Evolutionary conservation across 257 asterid species (phyloP), one percentile per base, ranked within the genome.

Genomic region (Salvia hispanica): DNA sequence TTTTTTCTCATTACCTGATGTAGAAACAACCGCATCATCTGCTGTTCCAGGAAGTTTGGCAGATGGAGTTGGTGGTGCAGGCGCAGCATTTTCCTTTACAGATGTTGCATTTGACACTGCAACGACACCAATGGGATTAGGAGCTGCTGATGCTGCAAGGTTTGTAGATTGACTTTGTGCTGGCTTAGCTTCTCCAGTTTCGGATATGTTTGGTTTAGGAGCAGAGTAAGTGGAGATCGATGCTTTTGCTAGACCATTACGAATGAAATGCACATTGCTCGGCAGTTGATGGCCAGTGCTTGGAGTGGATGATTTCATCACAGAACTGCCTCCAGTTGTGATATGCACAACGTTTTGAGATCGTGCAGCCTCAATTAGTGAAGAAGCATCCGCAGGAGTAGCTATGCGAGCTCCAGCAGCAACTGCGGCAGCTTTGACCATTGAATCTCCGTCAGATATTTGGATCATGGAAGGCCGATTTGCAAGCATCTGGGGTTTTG

Each of bases 321-420:
- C 31, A 25, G 31, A 25, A 25, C 31, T 25, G 31, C 31, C 31
- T 44, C 89, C 92, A 48, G 92, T 81, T 74, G 77, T 79, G 34
- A 80, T 80, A 61, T 85, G 93, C 67, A 83, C 86, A 13, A 83
- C 88, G 31, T 86, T 83, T 72, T 80, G 88, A 62, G 91, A 79
- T 18, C 79, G 87, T 15, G 87, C 84, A 39, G 94, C 92, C 66
- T 78, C 91, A 5, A 82, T 67, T 52, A 83, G 79, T 39, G 94
- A 75, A 45, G 94, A 83, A 47, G 87, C 86, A 70, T 80, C 92
- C 2, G 90, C 76, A 2, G 88, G 75, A 64, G 88, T 79, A 69
- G 86, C 94, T 64, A 89, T 80, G 60, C 88, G 92, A 25, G 95
- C 87, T 68, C 96, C 96, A 45, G 94, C 98, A 71, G 88, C 94